Percentiles rank a stretch among this genome's conserved stretches.
Evolutionary conservation across 169 alveolate species (phyloP).

Genomic region (Miamiensis avidus): DNA sequence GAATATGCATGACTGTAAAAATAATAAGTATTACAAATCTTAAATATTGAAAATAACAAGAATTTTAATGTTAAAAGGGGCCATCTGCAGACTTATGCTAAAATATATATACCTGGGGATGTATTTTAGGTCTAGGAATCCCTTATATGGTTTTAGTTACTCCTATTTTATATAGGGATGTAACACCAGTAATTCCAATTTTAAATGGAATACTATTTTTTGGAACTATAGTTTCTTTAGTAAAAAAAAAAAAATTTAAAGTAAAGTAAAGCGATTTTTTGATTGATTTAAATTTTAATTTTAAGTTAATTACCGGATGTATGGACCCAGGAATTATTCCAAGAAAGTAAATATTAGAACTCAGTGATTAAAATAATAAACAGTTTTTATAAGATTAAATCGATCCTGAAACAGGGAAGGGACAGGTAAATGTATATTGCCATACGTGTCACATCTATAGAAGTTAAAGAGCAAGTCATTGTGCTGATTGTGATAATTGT

Average conservation of each 20-base stretch:
- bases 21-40: no score
- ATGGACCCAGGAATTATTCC: constrained; percentile 53
- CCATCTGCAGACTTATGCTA: constrained; percentile 41
- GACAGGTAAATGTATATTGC: constrained; percentile 43
- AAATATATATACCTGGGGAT: constrained; percentile 32
- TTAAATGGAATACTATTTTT: constrained; percentile 9
- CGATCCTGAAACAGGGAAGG: not conserved
- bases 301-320: constrained; percentile 18
- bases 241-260: no score
- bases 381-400: not conserved
- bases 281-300: no score
- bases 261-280: no score
- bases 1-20: constrained; percentile 42
- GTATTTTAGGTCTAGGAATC: constrained; percentile 7
- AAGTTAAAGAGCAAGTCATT: constrained; percentile 71
- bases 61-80: constrained; percentile 20
- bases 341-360: constrained; percentile 32
- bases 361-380: not conserved
- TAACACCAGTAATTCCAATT: constrained; percentile 16
- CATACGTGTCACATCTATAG: constrained; percentile 65
- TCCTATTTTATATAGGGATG: not conserved
- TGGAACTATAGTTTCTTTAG: constrained; percentile 19
- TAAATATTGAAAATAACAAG: not conserved
- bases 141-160: constrained; percentile 16
- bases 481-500: constrained; percentile 72